Evolutionary conservation across 345 rosid genomes (phyloP), one percentile per base, ranked within the genome.

Genomic region (Eucalyptus sideroxylon): DNA sequence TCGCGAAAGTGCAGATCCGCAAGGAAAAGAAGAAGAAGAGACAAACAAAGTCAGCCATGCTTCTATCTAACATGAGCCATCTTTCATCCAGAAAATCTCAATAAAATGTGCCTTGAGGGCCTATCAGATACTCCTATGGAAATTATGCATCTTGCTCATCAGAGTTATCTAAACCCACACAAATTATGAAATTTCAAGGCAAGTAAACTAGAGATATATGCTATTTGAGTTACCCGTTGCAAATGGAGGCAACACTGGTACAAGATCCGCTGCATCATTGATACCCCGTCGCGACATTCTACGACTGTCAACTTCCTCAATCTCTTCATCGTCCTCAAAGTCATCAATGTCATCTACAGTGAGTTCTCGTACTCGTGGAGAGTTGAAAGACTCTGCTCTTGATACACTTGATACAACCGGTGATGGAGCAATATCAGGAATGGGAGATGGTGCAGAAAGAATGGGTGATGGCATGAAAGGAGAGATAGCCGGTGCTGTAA

Each of bases 311-410:
- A 95, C 93, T 92, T 94, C 97, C 77, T 95, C 98, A 45, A 50
- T 59, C 82, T 94, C 95, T 89, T 94, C 97, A 87, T 96, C 99
- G 51, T 95, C 97, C 90, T 96, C 98, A 93, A 97, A 97, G 94
- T 97, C 99, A 51, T 98, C 99, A 93, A 98, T 98, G 92, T 98
- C 99, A 93, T 98, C 99, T 87, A 98, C 98, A 88, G 99, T 97
- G 87, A 98, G 95, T 91, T 98, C 99, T 89, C 91, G 96, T 86
- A 88, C 97, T 90, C 86, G 94, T 31, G 93, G 88, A 87, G 99
- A 97, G 92, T 94, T 94, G 90, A 96, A 91, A 88, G 99, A 98
- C 42, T 94, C 98, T 51, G 98, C 95, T 88, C 93, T 95, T 91
- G 92, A 90, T 53, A 90, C 89, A 87, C 95, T 91, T 60, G 97